Evolutionary conservation across 805 yeast species (phyloP).

Genomic region (Candida palmyrensis): DNA sequence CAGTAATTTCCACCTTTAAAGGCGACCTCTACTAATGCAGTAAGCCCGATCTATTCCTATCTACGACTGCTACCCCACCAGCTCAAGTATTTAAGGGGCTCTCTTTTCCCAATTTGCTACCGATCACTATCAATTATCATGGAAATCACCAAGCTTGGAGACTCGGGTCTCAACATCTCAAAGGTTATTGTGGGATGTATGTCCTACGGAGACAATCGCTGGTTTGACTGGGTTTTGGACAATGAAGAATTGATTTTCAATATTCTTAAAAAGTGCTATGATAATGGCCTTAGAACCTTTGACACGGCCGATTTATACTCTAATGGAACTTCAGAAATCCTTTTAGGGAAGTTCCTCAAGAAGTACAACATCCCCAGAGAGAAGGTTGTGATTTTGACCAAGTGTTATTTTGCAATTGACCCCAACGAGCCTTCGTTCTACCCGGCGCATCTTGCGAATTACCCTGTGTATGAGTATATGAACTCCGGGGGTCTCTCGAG

Average conservation of each 20-base stretch:
- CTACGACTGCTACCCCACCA: too few relatives aligned
- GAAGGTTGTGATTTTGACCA: slow-evolving; percentile 15
- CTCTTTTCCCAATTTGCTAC: too few relatives aligned
- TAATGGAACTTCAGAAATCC: slow-evolving; percentile 15
- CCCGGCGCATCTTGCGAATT: background rate
- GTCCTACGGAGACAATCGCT: slow-evolving; percentile 42
- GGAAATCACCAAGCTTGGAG: slow-evolving; percentile 19
- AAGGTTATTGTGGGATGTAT: slow-evolving; percentile 50
- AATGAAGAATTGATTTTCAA: slow-evolving; percentile 22
- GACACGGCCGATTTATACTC: slow-evolving; percentile 22
- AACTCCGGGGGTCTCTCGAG: slow-evolving; percentile 34
- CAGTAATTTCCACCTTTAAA: too few relatives aligned
- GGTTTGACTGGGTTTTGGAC: slow-evolving; percentile 27
- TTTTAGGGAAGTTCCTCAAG: slow-evolving; percentile 16
- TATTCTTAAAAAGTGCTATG: slow-evolving; percentile 22
- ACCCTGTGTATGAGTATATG: slow-evolving; percentile 8
- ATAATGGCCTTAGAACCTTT: slow-evolving; percentile 17
- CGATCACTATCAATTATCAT: too few relatives aligned
- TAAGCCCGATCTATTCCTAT: too few relatives aligned
- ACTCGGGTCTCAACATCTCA: slow-evolving; percentile 46
- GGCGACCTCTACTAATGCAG: too few relatives aligned
- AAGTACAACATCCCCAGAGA: slow-evolving; percentile 18
- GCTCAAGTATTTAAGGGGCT: too few relatives aligned
- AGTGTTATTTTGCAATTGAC: slow-evolving; percentile 11
- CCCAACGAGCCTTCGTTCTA: slow-evolving; percentile 7